Base-by-base conservation (phyloP, 805 yeast species). In the Brettanomyces sp. region DNA sequence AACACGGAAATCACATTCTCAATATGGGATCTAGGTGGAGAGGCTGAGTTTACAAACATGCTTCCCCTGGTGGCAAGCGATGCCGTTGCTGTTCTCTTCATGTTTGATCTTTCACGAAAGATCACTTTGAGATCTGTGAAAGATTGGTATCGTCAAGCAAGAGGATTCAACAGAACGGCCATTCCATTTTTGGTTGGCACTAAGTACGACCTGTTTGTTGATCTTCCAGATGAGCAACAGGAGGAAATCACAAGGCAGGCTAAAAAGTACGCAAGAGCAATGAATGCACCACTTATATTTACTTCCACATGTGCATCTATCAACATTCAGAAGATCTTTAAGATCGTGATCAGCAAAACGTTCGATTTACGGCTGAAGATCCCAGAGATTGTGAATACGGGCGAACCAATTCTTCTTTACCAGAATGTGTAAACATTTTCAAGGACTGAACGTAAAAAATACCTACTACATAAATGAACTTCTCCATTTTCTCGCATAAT, bases 11-110 rank as follows among this genome's bases (percentile, higher is more conserved):
- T 91, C 46, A 83, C 93, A 35, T 91, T 91, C 60, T 81, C 93
- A 22, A 82, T 91, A 32, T 91, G 96, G 95, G 99, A 91, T 64
- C 68, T 91, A 11, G 99, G 99, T 23, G 99, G 99, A 1, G 95
- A 90, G 56, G 77, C 86, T 44, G 97, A 93, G 63, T 91, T 88
- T 65, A 86, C 89, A 45, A 91, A 91, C 62, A 91, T 91, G 99
- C 69, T 93, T 36, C 96, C 97, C 22, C 70, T 91, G 47, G 96
- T 91, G 12, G 83, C 95, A 13, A 80, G 84, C 52, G 97, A 90
- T 50, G 93, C 98, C 0, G 93, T 89, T 12, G 95, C 96, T 1
- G 79, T 91, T 24, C 70, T 91, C 39, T 89, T 90, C 56, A 80
- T 86, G 82, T 91, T 85, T 69, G 98, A 91, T 64, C 67, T 91